Conservation (phyloP, 75 land plant genomes). For the Pseudotsuga menziesii region DNA sequence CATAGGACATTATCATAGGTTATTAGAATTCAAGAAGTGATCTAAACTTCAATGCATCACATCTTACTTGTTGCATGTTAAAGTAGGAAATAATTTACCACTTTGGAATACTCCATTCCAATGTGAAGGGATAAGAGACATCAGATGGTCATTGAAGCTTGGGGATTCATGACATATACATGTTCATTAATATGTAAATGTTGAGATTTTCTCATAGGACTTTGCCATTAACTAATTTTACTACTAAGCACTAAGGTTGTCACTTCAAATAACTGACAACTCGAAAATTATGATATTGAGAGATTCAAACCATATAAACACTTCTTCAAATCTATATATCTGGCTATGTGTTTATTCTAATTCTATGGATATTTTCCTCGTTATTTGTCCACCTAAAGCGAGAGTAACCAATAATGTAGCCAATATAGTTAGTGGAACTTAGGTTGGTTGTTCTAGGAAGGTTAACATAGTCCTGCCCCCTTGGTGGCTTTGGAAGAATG, state of each 20-base stretch:
- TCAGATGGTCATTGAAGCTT: slow-evolving; percentile 56
- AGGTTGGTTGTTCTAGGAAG: no score
- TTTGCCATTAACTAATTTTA: neutral
- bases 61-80: slow-evolving; percentile 64
- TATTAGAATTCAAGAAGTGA: neutral
- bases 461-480: no score
- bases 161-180: slow-evolving; percentile 86
- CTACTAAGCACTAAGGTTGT: neutral
- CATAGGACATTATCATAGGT: neutral
- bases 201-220: neutral
- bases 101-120: slow-evolving; percentile 74
- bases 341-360: no score
- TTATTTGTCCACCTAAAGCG: no score
- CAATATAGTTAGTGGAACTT: no score
- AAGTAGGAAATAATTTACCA: slow-evolving; percentile 54
- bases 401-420: no score
- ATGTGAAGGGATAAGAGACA: slow-evolving; percentile 67
- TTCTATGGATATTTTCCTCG: no score
- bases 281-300: neutral
- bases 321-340: neutral
- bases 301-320: neutral
- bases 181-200: slow-evolving; percentile 14
- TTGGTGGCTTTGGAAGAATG: no score
- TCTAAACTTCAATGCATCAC: neutral
- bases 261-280: no score